phyloP scores from a whole-genome alignment of 768 basidiomycete genomes.

The Phlegmacium glaucopus region DNA sequence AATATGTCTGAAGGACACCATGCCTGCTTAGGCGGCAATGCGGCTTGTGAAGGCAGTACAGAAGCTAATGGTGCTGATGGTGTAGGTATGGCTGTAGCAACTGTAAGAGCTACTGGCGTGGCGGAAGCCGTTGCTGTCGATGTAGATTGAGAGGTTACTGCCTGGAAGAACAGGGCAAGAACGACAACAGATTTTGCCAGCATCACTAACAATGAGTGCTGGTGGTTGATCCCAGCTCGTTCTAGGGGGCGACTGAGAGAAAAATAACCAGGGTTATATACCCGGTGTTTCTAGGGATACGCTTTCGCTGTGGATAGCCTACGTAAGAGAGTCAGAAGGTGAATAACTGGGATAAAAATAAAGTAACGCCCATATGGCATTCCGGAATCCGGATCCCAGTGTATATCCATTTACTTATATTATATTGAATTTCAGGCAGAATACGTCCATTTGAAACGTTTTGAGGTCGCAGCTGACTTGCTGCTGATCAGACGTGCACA shows the following conservation, averaged over 20 bases:
- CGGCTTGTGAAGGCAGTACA: conserved; percentile 60
- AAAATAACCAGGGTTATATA: too few species aligned
- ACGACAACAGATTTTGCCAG: conserved; percentile 16
- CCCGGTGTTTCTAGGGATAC: too few species aligned
- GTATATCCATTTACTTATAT: too few species aligned
- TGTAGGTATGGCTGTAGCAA: conserved; percentile 62
- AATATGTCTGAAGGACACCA: conserved; percentile 81
- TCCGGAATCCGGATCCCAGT: too few species aligned
- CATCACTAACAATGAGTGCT: conserved; percentile 11
- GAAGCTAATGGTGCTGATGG: conserved; percentile 52
- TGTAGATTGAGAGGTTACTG: conserved; percentile 8
- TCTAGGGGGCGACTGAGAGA: too few species aligned
- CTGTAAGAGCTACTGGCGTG: conserved; percentile 31
- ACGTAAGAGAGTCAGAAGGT: too few species aligned
- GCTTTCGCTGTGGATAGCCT: too few species aligned
- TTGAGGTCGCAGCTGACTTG: too few species aligned
- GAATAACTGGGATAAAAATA: neutral
- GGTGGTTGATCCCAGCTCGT: too few species aligned
- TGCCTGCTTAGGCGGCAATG: conserved; percentile 62
- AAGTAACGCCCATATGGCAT: neutral
- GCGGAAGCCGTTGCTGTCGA: conserved; percentile 16
- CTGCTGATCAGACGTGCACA: too few species aligned
- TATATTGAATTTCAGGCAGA: too few species aligned
- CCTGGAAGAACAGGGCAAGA: conserved; percentile 9
- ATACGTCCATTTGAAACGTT: too few species aligned